phyloP scores from a whole-genome alignment of 2,329 filamentous ascomycete species.

The Pseudogymnoascus sp. region DNA sequence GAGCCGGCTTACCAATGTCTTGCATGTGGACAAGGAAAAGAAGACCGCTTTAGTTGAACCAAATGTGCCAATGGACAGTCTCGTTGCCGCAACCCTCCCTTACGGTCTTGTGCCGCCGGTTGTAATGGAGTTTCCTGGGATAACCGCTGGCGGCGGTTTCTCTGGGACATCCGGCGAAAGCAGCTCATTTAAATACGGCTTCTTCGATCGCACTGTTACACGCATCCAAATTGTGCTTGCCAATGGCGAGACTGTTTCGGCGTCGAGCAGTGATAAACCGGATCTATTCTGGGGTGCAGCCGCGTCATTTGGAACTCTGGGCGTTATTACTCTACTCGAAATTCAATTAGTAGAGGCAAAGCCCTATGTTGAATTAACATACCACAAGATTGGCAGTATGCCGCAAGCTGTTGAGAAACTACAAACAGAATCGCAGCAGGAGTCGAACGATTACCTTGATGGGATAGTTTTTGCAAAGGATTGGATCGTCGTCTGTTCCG shows the following conservation, averaged over 20 bases:
- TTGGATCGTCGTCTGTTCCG: constrained; percentile 43
- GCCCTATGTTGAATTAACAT: constrained; percentile 24
- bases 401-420: constrained; percentile 38
- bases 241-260: constrained; percentile 45
- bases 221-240: constrained; percentile 56
- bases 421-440: constrained; percentile 25
- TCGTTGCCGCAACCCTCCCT: constrained; percentile 49
- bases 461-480: constrained; percentile 42
- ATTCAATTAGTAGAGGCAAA: constrained; percentile 34
- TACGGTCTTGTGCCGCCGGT: constrained; percentile 53
- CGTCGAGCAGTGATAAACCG: constrained; percentile 37
- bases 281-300: constrained; percentile 51
- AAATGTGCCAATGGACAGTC: constrained; percentile 60
- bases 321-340: constrained; percentile 50
- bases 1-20: constrained; percentile 38
- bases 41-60: constrained; percentile 54
- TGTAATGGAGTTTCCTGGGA: constrained; percentile 65
- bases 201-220: constrained; percentile 57
- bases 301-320: constrained; percentile 48
- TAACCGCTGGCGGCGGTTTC: constrained; percentile 61
- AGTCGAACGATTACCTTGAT: constrained; percentile 45
- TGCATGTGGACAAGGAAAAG: constrained; percentile 34
- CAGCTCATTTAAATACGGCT: constrained; percentile 56
- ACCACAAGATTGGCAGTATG: constrained; percentile 39
- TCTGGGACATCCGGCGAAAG: constrained; percentile 61